phyloP scores from a whole-genome alignment of 2,329 filamentous ascomycete species.

The Penicillium oxalicum region DNA sequence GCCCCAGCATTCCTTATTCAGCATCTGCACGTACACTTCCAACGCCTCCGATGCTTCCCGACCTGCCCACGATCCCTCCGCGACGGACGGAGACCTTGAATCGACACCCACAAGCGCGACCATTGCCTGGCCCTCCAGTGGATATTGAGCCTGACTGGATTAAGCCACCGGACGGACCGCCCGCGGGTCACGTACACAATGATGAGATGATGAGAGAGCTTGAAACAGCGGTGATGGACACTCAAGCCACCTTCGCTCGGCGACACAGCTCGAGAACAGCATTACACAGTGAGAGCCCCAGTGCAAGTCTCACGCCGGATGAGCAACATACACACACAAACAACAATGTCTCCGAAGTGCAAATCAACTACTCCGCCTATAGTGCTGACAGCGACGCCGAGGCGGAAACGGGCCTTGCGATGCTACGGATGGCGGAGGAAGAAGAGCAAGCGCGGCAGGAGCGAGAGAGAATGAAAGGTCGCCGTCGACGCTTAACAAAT shows the following conservation, averaged over 20 bases:
- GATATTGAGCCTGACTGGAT: constrained; percentile 36
- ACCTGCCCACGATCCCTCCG: constrained; percentile 45
- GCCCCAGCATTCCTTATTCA: constrained; percentile 25
- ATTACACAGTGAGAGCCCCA: constrained; percentile 16
- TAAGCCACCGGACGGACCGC: constrained; percentile 6
- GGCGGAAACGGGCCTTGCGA: constrained; percentile 74
- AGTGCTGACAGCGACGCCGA: constrained; percentile 82
- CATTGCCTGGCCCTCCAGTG: constrained; percentile 53
- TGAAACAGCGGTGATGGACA: constrained; percentile 46
- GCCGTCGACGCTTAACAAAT: constrained; percentile 53
- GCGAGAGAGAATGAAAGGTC: constrained; percentile 35
- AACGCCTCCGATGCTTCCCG: constrained; percentile 48
- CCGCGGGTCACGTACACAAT: constrained; percentile 26
- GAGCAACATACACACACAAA: constrained; percentile 46
- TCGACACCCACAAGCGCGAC: constrained; percentile 53
- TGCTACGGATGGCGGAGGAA: constrained; percentile 77
- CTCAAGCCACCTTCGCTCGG: constrained; percentile 19
- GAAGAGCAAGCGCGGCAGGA: constrained; percentile 57
- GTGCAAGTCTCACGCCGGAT: constrained; percentile 35
- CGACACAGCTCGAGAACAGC: constrained; percentile 25
- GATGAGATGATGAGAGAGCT: constrained; percentile 56
- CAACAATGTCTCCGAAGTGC: constrained; percentile 40
- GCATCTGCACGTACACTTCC: constrained; percentile 37
- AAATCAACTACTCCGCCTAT: constrained; percentile 45
- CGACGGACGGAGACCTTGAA: constrained; percentile 49